Conservation (phyloP, 345 rosid genomes). For the Gynandropsis gynandra region DNA sequence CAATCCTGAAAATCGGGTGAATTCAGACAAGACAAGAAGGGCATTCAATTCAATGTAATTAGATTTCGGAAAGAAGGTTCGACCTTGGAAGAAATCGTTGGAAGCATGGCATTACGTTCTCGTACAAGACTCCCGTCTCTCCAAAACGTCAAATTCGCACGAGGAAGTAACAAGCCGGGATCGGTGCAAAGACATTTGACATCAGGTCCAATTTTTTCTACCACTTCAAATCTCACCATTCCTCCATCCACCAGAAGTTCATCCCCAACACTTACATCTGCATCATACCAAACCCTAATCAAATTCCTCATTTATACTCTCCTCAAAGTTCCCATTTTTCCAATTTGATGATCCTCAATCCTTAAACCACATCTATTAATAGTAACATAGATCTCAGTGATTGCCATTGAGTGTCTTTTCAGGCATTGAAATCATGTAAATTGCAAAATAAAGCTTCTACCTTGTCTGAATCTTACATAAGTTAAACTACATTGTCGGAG, state of each 20-base stretch:
- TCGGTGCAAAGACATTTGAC: conserved; percentile 90
- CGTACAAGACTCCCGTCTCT: conserved; percentile 96
- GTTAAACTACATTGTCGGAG: background rate
- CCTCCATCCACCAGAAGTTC: conserved; percentile 98
- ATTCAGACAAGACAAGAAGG: background rate
- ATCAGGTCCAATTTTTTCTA: conserved; percentile 95
- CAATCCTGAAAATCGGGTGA: conserved; percentile 59
- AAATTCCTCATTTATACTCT: background rate
- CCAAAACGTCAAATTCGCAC: conserved; percentile 98
- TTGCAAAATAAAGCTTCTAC: too few relatives aligned
- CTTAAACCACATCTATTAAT: background rate
- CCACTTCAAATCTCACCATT: conserved; percentile 98
- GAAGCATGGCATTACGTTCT: conserved; percentile 99
- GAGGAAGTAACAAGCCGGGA: conserved; percentile 91
- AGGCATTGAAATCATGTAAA: too few relatives aligned
- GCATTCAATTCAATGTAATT: too few relatives aligned
- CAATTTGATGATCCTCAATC: background rate
- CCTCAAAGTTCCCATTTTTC: background rate
- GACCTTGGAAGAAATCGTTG: conserved; percentile 91
- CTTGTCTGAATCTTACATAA: background rate
- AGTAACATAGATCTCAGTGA: too few relatives aligned
- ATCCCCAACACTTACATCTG: conserved; percentile 91
- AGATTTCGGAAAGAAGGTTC: too few relatives aligned
- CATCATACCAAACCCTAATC: background rate
- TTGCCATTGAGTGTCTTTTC: too few relatives aligned